Evolutionary conservation across 2,329 filamentous ascomycete genomes (phyloP), one percentile per base, ranked within the genome.

Genomic region (Cordyceps cicadae): DNA sequence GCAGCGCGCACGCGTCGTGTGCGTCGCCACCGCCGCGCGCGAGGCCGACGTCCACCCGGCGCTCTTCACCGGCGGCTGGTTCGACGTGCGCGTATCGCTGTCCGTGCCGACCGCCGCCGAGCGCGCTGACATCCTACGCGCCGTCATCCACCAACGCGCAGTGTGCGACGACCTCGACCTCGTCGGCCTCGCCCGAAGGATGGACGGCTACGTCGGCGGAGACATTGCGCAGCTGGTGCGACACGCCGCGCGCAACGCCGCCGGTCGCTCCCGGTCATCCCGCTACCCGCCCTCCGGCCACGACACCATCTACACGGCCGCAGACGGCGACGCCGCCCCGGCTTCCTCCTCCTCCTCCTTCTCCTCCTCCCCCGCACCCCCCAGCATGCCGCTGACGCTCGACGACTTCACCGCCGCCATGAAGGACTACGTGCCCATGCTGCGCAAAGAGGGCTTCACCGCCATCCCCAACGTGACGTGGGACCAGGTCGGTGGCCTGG

Each of bases 381-480:
- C 41, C 32, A 39, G 54, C 26, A 29, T 59, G 11, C 54, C 65
- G 1, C 8, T 72, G 3, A 67, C 64, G 3, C 65, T 70, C 21
- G 66, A 72, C 75, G 76, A 96, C 64, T 94, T 97, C 72, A 77
- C 87, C 26, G 77, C 79, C 1, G 92, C 92, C 3, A 81, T 97
- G 3, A 84, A 88, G 11, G 83, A 84, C 62, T 75, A 72, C 43
- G 71, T 70, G 0, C 76, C 76, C 84, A 96, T 63, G 83, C 90
- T 70, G 85, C 92, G 29, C 72, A 87, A 92, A 54, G 93, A 99
- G 75, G 94, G 94, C 52, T 99, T 99, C 73, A 92, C 91, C 14
- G 94, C 91, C 0, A 91, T 97, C 50, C 94, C 94, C 8, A 87
- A 92, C 70, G 93, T 94, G 5, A 96, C 91, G 0, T 99, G 94